Base-by-base conservation (phyloP, 139 green algal genomes). In the Eudorina sp. region DNA sequence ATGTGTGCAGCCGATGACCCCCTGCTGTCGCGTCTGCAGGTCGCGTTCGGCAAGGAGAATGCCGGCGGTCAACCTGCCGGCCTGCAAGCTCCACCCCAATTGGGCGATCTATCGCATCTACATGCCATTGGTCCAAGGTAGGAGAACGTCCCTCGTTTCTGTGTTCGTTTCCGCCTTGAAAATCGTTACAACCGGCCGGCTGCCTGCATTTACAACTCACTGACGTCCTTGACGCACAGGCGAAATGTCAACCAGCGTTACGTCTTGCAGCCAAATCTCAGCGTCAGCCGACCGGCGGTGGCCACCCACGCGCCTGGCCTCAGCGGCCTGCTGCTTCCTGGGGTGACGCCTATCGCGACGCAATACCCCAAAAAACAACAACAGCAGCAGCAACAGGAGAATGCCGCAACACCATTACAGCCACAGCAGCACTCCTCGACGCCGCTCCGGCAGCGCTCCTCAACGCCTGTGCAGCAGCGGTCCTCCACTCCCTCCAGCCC, bases 1-100 rank as follows among this genome's bases (percentile, higher is more conserved):
- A n/a, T n/a, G 29, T 11, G 55, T 66, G 55, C 29, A 66, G 27
- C 8, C 4, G 55, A 66, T 66, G 55, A 23, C 62, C 62, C 11
- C n/a, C 27, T 38, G 51, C 48, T 21, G 31, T 2, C 40, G 0
- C 23, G 16, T 19, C 9, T 9, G 78, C 58, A 66, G 43, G 55
- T 58, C 3, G 21, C 4, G 40, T 60, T 43, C 31, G 55, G 79
- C 58, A 86, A 86, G 79, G 79, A 86, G 60, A 86, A 86, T 21
- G 79, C 60, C 9, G 48, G n/a, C 41, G 9, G 27, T 27, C 53
- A 84, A 34, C 29, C 23, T 29, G 27, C 21, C 8, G 14, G 6
- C 16, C 25, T 16, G 40, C 38, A 55, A 14, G 78, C 55, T 19
- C 78, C 78, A 19, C 43, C 79, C 2, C 76, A 86, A 70, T 11